Conservation (phyloP, 768 basidiomycete species). For the Leucocoprinus birnbaumii region DNA sequence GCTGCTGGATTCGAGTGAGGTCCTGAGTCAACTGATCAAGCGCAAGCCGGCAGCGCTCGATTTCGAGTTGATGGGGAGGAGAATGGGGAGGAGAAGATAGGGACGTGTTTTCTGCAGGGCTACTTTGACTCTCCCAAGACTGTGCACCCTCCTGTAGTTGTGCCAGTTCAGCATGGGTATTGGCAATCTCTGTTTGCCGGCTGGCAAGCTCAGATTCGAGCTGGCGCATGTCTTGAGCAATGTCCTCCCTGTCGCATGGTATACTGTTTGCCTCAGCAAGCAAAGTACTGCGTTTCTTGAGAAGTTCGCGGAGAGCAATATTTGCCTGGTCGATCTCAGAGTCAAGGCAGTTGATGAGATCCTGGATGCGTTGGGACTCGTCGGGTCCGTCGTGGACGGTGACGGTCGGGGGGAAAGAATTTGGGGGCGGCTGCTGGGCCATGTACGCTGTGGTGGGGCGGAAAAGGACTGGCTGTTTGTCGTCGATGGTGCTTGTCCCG, state of each 20-base stretch:
- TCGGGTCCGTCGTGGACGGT: constrained; percentile 3
- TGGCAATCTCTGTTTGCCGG: constrained; percentile 3
- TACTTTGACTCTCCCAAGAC: not conserved
- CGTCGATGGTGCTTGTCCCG: constrained; percentile 6
- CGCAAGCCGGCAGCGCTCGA: not conserved
- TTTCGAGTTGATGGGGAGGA: constrained; percentile 1
- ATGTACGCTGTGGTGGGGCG: constrained; percentile 5
- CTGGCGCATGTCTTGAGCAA: constrained; percentile 1
- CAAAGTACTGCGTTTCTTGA: constrained; percentile 10
- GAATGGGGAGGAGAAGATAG: not conserved
- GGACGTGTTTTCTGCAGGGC: not conserved
- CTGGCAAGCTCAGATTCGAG: constrained; percentile 3
- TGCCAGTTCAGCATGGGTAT: constrained; percentile 4
- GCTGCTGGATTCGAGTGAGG: constrained; percentile 1
- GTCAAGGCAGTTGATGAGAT: constrained; percentile 12
- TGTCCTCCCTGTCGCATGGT: constrained; percentile 10
- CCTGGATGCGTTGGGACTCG: constrained; percentile 7
- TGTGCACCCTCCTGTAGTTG: not conserved
- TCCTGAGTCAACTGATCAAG: constrained; percentile 4
- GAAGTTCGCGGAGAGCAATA: constrained; percentile 11
- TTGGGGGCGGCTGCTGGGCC: constrained; percentile 9
- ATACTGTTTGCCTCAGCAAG: constrained; percentile 10
- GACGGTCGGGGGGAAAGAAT: not conserved
- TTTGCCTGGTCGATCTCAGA: constrained; percentile 13
- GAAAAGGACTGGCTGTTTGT: not conserved